A percentile compares a stretch with the other conserved stretches of the same genome.
Evolutionary conservation across 2,329 filamentous ascomycete species (phyloP).

Genomic region (Fusarium ramigenum): DNA sequence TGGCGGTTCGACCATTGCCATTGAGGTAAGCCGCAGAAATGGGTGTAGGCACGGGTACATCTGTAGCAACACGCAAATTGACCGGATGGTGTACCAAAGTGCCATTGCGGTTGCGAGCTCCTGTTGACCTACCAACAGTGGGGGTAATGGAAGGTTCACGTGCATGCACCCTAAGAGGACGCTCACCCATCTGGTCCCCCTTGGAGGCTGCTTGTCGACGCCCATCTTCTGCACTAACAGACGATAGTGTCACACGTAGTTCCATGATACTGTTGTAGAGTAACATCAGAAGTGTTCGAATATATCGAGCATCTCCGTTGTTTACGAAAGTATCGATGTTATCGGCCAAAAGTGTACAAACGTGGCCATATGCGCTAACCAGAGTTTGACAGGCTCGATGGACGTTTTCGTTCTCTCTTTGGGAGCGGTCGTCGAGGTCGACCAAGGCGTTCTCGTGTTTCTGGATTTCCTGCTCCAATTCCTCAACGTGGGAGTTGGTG

Average conservation of each 20-base stretch:
- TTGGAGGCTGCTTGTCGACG: conserved; percentile 24
- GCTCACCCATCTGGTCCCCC: conserved; percentile 45
- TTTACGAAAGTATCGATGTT: conserved; percentile 73
- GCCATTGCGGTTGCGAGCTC: conserved; percentile 48
- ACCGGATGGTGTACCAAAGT: conserved; percentile 59
- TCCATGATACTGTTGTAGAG: conserved; percentile 76
- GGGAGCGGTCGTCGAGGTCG: conserved; percentile 59
- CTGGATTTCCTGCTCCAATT: conserved; percentile 72
- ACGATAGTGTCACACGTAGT: conserved; percentile 64
- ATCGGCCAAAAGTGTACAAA: conserved; percentile 67
- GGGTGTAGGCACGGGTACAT: conserved; percentile 53
- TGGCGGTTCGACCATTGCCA: conserved; percentile 59
- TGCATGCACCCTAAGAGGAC: conserved; percentile 61
- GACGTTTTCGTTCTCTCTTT: conserved; percentile 69
- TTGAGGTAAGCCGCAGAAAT: conserved; percentile 58
- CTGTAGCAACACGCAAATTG: conserved; percentile 65
- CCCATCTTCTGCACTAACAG: conserved; percentile 43
- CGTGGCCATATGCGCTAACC: conserved; percentile 71
- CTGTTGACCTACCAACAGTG: conserved; percentile 58
- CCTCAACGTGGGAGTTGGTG: conserved; percentile 72
- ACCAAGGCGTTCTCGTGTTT: conserved; percentile 62
- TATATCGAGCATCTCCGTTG: conserved; percentile 73
- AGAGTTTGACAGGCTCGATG: conserved; percentile 70
- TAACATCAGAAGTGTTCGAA: conserved; percentile 70
- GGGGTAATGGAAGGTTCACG: conserved; percentile 64